Evolutionary conservation across 176 grass and related monocot species (phyloP).

Genomic region (Aegilops sharonensis): DNA sequence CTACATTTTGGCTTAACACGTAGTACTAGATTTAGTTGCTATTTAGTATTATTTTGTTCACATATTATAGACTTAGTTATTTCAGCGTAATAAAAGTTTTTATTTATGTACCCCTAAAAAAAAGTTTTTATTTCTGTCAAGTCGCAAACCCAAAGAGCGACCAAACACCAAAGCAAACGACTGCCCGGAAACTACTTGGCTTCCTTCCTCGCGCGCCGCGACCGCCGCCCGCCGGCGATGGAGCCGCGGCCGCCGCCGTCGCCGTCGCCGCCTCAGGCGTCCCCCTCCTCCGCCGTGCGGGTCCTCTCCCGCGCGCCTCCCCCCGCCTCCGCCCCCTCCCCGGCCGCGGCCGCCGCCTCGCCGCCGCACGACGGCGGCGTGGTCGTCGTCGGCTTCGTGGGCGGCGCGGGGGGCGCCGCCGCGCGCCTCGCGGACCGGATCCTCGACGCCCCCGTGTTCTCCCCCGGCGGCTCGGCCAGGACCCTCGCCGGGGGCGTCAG

Average conservation of each 20-base stretch:
- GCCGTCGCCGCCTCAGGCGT: slow-evolving; percentile 26
- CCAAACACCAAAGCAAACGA: background rate
- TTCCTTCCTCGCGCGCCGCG: background rate
- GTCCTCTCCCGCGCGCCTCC: slow-evolving; percentile 31
- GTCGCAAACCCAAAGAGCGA: too few relatives aligned
- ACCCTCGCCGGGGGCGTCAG: slow-evolving; percentile 47
- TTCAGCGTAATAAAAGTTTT: too few relatives aligned
- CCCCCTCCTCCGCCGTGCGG: slow-evolving; percentile 28
- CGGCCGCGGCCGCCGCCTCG: background rate
- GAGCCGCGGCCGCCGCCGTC: slow-evolving; percentile 26
- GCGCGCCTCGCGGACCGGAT: slow-evolving; percentile 62
- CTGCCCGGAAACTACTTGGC: background rate
- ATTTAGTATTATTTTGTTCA: too few relatives aligned
- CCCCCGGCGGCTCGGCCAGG: slow-evolving; percentile 48
- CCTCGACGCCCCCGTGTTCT: slow-evolving; percentile 65
- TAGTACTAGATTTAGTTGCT: too few relatives aligned
- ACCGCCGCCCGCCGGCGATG: slow-evolving; percentile 57
- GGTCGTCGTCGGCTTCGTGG: slow-evolving; percentile 70
- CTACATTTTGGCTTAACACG: too few relatives aligned
- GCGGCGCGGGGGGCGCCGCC: slow-evolving; percentile 27
- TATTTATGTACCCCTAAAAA: too few relatives aligned
- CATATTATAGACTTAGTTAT: too few relatives aligned
- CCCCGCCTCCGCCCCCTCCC: background rate
- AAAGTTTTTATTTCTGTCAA: too few relatives aligned
- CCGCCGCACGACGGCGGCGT: slow-evolving; percentile 48